Evolutionary conservation across 2,329 filamentous ascomycete genomes (phyloP), one percentile per base, ranked within the genome.

Genomic region (Fusarium chuoi): DNA sequence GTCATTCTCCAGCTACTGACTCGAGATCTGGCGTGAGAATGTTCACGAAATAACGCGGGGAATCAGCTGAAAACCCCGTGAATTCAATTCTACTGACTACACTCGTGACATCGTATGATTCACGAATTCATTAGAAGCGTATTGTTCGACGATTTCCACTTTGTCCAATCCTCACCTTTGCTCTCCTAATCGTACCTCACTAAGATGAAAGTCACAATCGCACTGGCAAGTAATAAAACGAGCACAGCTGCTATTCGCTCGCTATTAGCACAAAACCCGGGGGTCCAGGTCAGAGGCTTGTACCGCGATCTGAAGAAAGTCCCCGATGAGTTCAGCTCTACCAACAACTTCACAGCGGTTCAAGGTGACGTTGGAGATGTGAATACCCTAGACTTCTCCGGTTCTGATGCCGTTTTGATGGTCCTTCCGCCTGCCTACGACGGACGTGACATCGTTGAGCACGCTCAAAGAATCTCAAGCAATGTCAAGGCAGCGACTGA

Each of bases 221-320:
- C 77, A 20, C 81, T 82, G 1, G 82, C 82, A 2, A 79, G 79
- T 42, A 76, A 80, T 39, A 80, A 77, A 44, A 82, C 80, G 1
- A 80, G 75, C 41, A 70, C 71, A 4, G 79, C 79, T n/a, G 66
- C 77, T 18, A 78, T 83, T 51, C 76, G 77, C 10, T 65, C 73
- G 14, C 76, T 84, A 0, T 70, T 83, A 20, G 65, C 74, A 2
- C 17, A 52, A 9, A 30, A 24, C 2, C 44, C 33, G 7, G 30
- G 65, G 0, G 26, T 75, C 6, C 58, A 70, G 5, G 62, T 83
- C 35, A 75, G 57, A 15, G 81, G 72, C 9, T 33, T 81, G 7
- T 83, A 83, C 61, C 78, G 81, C 15, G 68, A 83, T 54, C 24
- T 75, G 0, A 28, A 63, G 24, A 79, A 76, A 41, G 81, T 75